These are phyloP conservation scores for Periglandula ipomoeae DNA, from an alignment of 2,329 filamentous ascomycete species.

Conservation along the genomic window DNA sequence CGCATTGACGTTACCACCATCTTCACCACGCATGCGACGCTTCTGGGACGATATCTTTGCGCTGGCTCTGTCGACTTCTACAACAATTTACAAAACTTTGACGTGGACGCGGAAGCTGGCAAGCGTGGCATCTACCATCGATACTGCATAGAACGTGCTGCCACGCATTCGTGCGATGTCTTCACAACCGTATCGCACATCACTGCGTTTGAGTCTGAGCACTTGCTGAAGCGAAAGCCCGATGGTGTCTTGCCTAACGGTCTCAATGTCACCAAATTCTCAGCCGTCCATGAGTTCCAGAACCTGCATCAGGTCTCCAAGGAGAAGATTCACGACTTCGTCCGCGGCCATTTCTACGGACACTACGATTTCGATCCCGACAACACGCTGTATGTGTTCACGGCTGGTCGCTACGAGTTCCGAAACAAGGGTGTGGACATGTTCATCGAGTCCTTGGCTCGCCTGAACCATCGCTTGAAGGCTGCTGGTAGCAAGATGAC, in stretches of 20 bases:
- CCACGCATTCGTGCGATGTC: slow-evolving; percentile 86
- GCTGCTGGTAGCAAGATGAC: slow-evolving; percentile 77
- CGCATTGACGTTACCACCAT: slow-evolving; percentile 96
- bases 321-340: slow-evolving; percentile 97
- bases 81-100: slow-evolving; percentile 95
- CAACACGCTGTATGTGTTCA: slow-evolving; percentile 97
- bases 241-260: slow-evolving; percentile 95
- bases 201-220: slow-evolving; percentile 95
- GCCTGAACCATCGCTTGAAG: slow-evolving; percentile 91
- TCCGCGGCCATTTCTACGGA: slow-evolving; percentile 95
- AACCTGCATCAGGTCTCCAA: slow-evolving; percentile 95
- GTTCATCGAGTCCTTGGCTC: slow-evolving; percentile 95
- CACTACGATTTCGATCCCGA: slow-evolving; percentile 96
- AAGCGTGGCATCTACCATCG: slow-evolving; percentile 98
- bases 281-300: slow-evolving; percentile 97
- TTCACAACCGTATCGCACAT: slow-evolving; percentile 99
- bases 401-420: slow-evolving; percentile 93
- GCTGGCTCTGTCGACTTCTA: slow-evolving; percentile 98
- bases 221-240: slow-evolving; percentile 92
- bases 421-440: slow-evolving; percentile 98
- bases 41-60: slow-evolving; percentile 91
- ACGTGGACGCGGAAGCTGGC: slow-evolving; percentile 91
- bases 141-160: slow-evolving; percentile 94
- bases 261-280: slow-evolving; percentile 94
- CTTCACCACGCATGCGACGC: slow-evolving; percentile 94